Conservation (phyloP, 1,284 basidiomycete species). For the Ceratobasidium theobromae region DNA sequence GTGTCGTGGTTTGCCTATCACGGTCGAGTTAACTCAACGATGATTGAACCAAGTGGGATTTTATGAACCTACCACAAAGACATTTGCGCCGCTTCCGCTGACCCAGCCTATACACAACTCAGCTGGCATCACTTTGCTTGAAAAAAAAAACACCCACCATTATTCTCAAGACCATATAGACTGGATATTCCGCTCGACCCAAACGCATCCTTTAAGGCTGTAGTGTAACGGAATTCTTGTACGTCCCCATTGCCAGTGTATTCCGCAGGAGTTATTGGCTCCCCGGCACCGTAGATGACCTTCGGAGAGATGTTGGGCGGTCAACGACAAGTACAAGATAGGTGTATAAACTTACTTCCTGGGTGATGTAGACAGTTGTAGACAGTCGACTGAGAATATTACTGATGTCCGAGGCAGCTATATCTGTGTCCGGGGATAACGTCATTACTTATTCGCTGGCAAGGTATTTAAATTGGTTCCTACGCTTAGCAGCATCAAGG, state of each 20-base stretch:
- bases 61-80: too few species aligned
- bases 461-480: too few species aligned
- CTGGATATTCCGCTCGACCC: slow-evolving; percentile 52
- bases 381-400: slow-evolving; percentile 34
- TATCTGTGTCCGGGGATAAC: slow-evolving; percentile 26
- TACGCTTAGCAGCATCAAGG: slow-evolving; percentile 68
- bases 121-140: neutral
- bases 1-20: slow-evolving; percentile 69
- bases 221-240: slow-evolving; percentile 58
- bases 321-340: slow-evolving; percentile 30
- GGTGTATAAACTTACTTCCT: slow-evolving; percentile 25
- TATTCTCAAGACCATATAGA: slow-evolving; percentile 57
- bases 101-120: slow-evolving; percentile 54
- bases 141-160: slow-evolving; percentile 44
- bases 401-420: slow-evolving; percentile 30
- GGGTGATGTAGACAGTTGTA: slow-evolving; percentile 29
- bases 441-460: neutral
- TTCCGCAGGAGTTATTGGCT: slow-evolving; percentile 21
- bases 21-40: too few species aligned
- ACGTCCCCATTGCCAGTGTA: slow-evolving; percentile 34
- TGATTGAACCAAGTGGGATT: too few species aligned
- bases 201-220: slow-evolving; percentile 56
- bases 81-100: slow-evolving; percentile 55
- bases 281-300: slow-evolving; percentile 31
- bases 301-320: slow-evolving; percentile 7